Evolutionary conservation across 257 asterid species (phyloP), one percentile per base, ranked within the genome.

Genomic region (Solanum tarapatanum): DNA sequence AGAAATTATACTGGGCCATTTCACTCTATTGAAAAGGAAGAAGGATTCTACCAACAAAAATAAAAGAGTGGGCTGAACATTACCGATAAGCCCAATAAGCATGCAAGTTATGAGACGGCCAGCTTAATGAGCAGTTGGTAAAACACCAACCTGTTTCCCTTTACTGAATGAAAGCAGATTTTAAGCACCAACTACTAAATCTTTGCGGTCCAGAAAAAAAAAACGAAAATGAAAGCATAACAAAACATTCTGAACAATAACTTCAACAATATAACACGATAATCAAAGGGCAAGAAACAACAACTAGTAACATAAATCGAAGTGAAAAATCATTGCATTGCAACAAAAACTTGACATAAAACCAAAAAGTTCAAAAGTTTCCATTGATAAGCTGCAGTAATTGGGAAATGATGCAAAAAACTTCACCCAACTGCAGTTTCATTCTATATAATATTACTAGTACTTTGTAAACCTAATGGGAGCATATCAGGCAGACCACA

Each of bases 341-440:
- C 39, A 82, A 82, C 41, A 51, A 48, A 80, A 82, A 17, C 11
- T 28, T 48, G 85, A 30, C 69, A 82, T 30, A 48, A 48, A 48
- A 24, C 64, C 24, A 10, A 30, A 82, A 48, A 17, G 69, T 48
- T 82, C 30, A 82, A 28, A 30, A 28, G 43, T 48, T 48, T 48
- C 39, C 85, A 82, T 17, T 45, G 2, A 82, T 30, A 82, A 82
- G 43, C 85, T 82, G 85, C 85, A 82, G 68, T 21, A 73, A 33
- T 64, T 24, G 87, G 37, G 68, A 23, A 30, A 32, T 30, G 82
- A 72, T 45, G 33, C 87, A 68, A 85, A 68, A 85, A 85, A 41
- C 30, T 68, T 85, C 82, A 72, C 82, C 87, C 87, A 26, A 32
- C 87, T 85, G 82, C 76, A 68, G 68, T 64, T 85, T 30, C 69